A percentile compares a stretch with the other conserved stretches of the same genome.
Conservation (phyloP, 2,329 filamentous ascomycete species). For the Phaeosphaeriaceae sp. region DNA sequence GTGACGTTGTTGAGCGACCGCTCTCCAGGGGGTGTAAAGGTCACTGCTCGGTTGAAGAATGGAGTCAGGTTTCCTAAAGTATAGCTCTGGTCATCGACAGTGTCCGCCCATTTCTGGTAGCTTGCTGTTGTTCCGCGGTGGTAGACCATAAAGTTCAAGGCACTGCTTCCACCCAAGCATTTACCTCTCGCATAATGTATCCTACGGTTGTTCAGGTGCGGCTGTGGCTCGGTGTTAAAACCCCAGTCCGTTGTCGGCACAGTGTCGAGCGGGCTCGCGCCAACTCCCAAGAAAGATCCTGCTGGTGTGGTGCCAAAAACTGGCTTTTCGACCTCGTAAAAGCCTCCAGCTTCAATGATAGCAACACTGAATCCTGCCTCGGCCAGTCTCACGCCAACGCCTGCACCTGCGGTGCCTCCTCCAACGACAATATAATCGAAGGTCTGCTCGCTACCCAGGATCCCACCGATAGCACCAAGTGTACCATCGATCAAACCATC, state of each 20-base stretch:
- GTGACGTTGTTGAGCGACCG: constrained; percentile 16
- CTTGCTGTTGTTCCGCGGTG: constrained; percentile 22
- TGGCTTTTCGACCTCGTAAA: constrained; percentile 26
- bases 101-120: constrained; percentile 37
- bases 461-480: background rate
- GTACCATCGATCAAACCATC: background rate
- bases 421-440: constrained; percentile 6
- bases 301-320: constrained; percentile 19
- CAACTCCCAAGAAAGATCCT: constrained; percentile 26
- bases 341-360: constrained; percentile 30
- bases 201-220: constrained; percentile 17
- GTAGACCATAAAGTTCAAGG: constrained; percentile 31
- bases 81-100: constrained; percentile 39
- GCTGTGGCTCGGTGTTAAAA: constrained; percentile 37
- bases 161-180: constrained; percentile 36
- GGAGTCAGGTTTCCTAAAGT: constrained; percentile 34
- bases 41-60: constrained; percentile 39
- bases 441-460: background rate
- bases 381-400: constrained; percentile 17
- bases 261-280: constrained; percentile 23
- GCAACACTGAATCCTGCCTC: constrained; percentile 20
- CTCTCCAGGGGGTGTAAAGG: constrained; percentile 35
- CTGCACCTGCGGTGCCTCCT: constrained; percentile 20
- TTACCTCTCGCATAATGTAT: constrained; percentile 41
- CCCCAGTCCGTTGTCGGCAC: constrained; percentile 39